Percentiles rank a stretch among this genome's conserved stretches.
Evolutionary conservation across 2,329 filamentous ascomycete species (phyloP).

Genomic region (Albifimbria verrucaria): DNA sequence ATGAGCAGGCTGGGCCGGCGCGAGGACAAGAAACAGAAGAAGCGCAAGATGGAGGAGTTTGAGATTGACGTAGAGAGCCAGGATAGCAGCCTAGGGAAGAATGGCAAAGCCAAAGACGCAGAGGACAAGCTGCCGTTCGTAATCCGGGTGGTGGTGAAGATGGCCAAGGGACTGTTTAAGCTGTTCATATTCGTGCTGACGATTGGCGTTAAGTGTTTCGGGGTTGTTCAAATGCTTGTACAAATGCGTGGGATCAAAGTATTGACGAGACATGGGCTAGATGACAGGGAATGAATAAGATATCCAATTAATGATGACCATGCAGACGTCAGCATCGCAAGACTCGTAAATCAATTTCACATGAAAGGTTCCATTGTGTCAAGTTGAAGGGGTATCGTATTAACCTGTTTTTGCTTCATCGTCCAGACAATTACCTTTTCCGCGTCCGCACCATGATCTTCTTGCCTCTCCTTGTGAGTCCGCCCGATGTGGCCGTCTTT

Average conservation of each 20-base stretch:
- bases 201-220: conserved; percentile 51
- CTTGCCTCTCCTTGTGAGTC: conserved; percentile 56
- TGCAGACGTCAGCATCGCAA: no score
- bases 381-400: background rate
- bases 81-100: conserved; percentile 38
- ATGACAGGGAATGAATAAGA: background rate
- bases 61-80: conserved; percentile 64
- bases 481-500: conserved; percentile 60
- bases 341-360: no score
- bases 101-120: conserved; percentile 33
- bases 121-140: conserved; percentile 49
- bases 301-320: background rate
- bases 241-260: conserved; percentile 45
- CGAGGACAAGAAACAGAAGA: conserved; percentile 25
- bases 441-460: conserved; percentile 61
- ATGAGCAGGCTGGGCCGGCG: conserved; percentile 25
- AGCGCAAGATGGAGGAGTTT: conserved; percentile 50
- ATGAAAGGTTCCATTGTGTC: no score
- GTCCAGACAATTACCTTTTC: conserved; percentile 46
- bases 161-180: conserved; percentile 53
- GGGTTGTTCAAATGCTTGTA: conserved; percentile 49
- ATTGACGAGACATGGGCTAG: conserved; percentile 21
- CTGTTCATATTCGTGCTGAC: conserved; percentile 56
- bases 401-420: background rate
- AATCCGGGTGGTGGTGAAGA: conserved; percentile 45